phyloP scores from a whole-genome alignment of 208 protist genomes.

The Leishmania tropica region DNA sequence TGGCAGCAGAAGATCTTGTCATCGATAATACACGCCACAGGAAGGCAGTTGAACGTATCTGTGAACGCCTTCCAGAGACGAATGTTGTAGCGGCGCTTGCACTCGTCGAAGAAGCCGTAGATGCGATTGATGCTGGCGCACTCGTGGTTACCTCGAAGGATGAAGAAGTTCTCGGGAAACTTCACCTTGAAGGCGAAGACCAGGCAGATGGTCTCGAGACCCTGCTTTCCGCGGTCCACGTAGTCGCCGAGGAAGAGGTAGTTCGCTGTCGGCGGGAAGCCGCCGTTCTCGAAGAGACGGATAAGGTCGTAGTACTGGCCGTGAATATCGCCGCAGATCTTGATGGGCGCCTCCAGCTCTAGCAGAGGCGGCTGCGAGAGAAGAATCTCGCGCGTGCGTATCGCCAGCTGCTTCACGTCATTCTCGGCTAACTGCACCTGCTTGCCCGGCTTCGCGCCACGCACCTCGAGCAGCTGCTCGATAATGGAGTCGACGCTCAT shows the following conservation, averaged over 20 bases:
- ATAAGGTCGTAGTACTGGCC: slow-evolving; percentile 99
- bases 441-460: slow-evolving; percentile 87
- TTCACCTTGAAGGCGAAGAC: slow-evolving; percentile 99
- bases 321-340: slow-evolving; percentile 98
- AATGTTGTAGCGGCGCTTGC: slow-evolving; percentile 98
- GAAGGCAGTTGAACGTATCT: slow-evolving; percentile 99
- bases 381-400: slow-evolving; percentile 88
- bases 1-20: slow-evolving; percentile 99
- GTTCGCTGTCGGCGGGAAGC: slow-evolving; percentile 98
- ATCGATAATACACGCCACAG: slow-evolving; percentile 98
- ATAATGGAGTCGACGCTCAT: slow-evolving; percentile 92
- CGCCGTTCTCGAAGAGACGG: slow-evolving; percentile 99
- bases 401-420: slow-evolving; percentile 83
- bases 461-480: slow-evolving; percentile 92
- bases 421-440: slow-evolving; percentile 89
- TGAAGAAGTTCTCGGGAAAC: slow-evolving; percentile 99
- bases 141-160: slow-evolving; percentile 99
- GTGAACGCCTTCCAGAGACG: slow-evolving; percentile 99
- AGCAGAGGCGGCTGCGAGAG: slow-evolving; percentile 85
- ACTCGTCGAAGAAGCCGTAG: slow-evolving; percentile 99
- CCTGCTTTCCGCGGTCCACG: slow-evolving; percentile 99
- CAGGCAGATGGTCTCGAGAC: slow-evolving; percentile 98
- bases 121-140: slow-evolving; percentile 99
- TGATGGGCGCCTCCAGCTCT: slow-evolving; percentile 93
- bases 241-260: slow-evolving; percentile 99